These are phyloP conservation scores for Fusarium sp. DNA, from an alignment of 2,329 filamentous ascomycete species.

Conservation along the genomic window DNA sequence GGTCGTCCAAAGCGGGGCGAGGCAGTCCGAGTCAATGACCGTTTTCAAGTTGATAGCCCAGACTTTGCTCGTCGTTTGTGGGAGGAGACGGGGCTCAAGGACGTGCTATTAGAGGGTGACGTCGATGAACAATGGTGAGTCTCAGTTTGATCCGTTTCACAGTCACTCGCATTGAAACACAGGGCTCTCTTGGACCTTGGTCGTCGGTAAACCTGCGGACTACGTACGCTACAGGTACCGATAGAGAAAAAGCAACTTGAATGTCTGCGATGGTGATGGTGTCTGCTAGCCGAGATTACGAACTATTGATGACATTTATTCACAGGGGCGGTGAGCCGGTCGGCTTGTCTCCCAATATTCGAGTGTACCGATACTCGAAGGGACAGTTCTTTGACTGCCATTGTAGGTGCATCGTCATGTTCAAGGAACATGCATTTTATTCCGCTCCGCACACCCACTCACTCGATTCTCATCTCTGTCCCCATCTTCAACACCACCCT, in stretches of 20 bases:
- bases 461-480: neutral
- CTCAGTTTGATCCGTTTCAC: slow-evolving; percentile 2
- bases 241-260: slow-evolving; percentile 21
- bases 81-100: slow-evolving; percentile 79
- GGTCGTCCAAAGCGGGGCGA: slow-evolving; percentile 83
- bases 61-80: slow-evolving; percentile 81
- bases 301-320: slow-evolving; percentile 23
- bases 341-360: slow-evolving; percentile 89
- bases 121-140: slow-evolving; percentile 60
- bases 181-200: neutral
- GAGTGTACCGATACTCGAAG: slow-evolving; percentile 86
- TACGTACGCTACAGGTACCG: neutral
- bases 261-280: slow-evolving; percentile 3
- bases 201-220: neutral
- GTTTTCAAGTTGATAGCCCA: slow-evolving; percentile 84
- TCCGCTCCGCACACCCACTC: neutral
- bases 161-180: neutral
- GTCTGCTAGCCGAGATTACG: slow-evolving; percentile 10
- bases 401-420: slow-evolving; percentile 67
- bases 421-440: neutral
- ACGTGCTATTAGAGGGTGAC: slow-evolving; percentile 62
- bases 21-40: slow-evolving; percentile 88
- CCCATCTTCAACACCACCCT: slow-evolving; percentile 1
- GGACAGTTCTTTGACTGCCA: slow-evolving; percentile 95
- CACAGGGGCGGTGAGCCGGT: slow-evolving; percentile 84